A percentile compares a stretch with the other conserved stretches of the same genome.
Evolutionary conservation across 2,329 filamentous ascomycete genomes (phyloP).

Genomic region (Karstenula rhodostoma): DNA sequence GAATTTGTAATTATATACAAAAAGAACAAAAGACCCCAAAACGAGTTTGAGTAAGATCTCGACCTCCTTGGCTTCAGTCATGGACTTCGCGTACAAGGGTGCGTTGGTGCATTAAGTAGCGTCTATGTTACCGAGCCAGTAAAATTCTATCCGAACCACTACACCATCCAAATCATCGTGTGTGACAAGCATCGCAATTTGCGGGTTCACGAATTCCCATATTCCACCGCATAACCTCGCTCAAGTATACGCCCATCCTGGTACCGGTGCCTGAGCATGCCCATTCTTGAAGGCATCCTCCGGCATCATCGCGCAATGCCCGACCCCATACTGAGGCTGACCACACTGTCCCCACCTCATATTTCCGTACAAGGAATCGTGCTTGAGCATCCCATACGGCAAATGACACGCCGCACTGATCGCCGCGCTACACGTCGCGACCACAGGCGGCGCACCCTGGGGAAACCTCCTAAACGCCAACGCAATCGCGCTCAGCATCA

Average conservation of each 20-base stretch:
- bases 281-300: not conserved
- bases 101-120: no score
- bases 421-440: not conserved
- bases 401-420: not conserved
- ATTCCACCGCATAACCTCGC: no score
- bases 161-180: no score
- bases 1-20: no score
- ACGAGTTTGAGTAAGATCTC: no score
- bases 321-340: not conserved
- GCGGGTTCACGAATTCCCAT: no score
- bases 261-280: not conserved
- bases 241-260: not conserved
- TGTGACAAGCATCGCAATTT: no score
- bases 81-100: no score
- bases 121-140: no score
- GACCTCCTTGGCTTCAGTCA: no score
- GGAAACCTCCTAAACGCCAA: not conserved
- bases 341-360: not conserved
- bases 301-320: not conserved
- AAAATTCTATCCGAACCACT: no score
- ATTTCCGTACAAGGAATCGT: not conserved
- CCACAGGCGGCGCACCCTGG: not conserved
- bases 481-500: not conserved
- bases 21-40: no score
- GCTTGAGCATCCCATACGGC: not conserved